phyloP scores from a whole-genome alignment of 2,329 filamentous ascomycete genomes.

The Exserohilum turcica region DNA sequence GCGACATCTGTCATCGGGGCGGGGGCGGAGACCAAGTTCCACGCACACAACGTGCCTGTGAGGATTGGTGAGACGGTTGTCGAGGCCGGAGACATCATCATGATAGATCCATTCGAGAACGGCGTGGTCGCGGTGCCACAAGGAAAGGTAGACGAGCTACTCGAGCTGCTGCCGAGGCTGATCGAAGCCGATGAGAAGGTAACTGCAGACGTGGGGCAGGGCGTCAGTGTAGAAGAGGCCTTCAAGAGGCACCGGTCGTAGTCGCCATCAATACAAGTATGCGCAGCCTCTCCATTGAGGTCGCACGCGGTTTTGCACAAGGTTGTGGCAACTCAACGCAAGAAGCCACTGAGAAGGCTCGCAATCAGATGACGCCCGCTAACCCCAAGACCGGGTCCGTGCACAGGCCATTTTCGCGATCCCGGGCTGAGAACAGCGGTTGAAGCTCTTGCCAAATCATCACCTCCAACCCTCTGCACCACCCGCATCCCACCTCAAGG shows the following conservation, averaged over 20 bases:
- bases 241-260: constrained; percentile 61
- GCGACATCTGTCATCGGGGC: constrained; percentile 64
- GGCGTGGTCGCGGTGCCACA: constrained; percentile 71
- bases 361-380: constrained; percentile 32
- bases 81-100: constrained; percentile 65
- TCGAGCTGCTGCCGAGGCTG: constrained; percentile 60
- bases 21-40: constrained; percentile 61
- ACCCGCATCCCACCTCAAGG: constrained; percentile 19
- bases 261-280: not conserved
- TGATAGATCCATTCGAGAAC: constrained; percentile 69
- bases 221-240: constrained; percentile 67
- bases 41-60: constrained; percentile 55
- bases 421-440: constrained; percentile 21
- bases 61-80: constrained; percentile 47
- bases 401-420: constrained; percentile 30
- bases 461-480: constrained; percentile 19
- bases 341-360: constrained; percentile 25
- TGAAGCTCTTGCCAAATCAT: constrained; percentile 26
- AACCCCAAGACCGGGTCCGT: constrained; percentile 20
- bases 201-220: constrained; percentile 64
- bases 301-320: not conserved
- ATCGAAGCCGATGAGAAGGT: constrained; percentile 52
- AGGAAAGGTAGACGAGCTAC: constrained; percentile 62
- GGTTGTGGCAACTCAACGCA: not conserved
- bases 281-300: not conserved